Conservation (phyloP, 345 rosid genomes). For the Salix udensis region DNA sequence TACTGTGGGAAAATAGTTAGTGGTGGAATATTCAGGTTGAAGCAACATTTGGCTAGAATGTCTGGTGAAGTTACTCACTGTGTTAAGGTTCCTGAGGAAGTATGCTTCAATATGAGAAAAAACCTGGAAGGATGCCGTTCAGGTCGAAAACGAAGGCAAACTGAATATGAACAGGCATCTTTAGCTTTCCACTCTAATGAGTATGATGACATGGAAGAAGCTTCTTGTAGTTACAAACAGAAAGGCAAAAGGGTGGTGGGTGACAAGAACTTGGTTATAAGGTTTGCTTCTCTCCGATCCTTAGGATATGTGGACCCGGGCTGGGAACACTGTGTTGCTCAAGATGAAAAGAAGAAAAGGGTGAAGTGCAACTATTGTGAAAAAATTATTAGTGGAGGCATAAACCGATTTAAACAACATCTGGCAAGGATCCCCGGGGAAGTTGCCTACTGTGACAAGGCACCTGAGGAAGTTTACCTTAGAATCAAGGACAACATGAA, state of each 20-base stretch:
- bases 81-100: conserved; percentile 69
- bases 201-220: conserved; percentile 32
- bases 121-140: conserved; percentile 68
- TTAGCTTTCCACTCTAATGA: conserved; percentile 40
- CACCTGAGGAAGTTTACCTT: conserved; percentile 66
- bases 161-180: conserved; percentile 45
- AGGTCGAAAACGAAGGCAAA: conserved; percentile 44
- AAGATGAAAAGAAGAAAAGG: conserved; percentile 72
- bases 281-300: conserved; percentile 50
- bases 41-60: conserved; percentile 71
- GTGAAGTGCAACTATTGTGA: conserved; percentile 75
- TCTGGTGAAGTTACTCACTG: conserved; percentile 81
- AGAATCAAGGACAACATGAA: conserved; percentile 77
- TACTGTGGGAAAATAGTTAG: conserved; percentile 83
- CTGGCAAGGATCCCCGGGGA: conserved; percentile 84
- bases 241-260: conserved; percentile 48
- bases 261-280: conserved; percentile 43
- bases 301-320: conserved; percentile 79
- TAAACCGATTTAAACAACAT: conserved; percentile 76
- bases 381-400: conserved; percentile 71
- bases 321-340: conserved; percentile 78
- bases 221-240: conserved; percentile 32
- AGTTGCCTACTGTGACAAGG: conserved; percentile 62
- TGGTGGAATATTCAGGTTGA: conserved; percentile 69
- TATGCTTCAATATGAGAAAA: conserved; percentile 54